A percentile compares a stretch with the other conserved stretches of the same genome.
Evolutionary conservation across 495 filamentous ascomycete genomes (phyloP).

Genomic region (Massariosphaeria phaeospora): DNA sequence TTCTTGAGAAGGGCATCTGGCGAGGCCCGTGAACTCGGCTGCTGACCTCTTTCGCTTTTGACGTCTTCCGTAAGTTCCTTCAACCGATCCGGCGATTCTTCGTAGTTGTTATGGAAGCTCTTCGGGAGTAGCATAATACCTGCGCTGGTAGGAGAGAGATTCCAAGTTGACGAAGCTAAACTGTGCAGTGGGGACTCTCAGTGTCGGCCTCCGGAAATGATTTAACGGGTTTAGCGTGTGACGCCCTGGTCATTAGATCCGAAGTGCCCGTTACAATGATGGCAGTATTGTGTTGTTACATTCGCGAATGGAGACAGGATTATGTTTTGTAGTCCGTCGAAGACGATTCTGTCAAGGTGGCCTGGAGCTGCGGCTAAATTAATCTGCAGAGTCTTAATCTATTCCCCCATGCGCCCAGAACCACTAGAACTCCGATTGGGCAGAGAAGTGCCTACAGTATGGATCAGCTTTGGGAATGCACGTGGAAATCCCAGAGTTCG

Average conservation of each 20-base stretch:
- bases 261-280: too few relatives aligned
- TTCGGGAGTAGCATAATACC: neutral
- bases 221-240: neutral
- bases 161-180: neutral
- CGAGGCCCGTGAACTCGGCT: neutral
- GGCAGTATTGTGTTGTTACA: too few relatives aligned
- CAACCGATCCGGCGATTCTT: conserved; percentile 12
- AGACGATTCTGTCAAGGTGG: conserved; percentile 1
- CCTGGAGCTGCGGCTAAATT: conserved; percentile 11
- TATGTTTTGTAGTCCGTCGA: neutral
- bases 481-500: neutral
- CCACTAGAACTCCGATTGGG: neutral
- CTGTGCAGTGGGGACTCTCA: too few relatives aligned
- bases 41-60: neutral
- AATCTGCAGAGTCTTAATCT: neutral
- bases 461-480: conserved; percentile 1
- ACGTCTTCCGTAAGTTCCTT: conserved; percentile 2
- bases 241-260: too few relatives aligned
- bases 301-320: too few relatives aligned
- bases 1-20: conserved; percentile 6
- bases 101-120: conserved; percentile 18
- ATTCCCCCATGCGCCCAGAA: neutral
- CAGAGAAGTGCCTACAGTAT: neutral
- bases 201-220: neutral
- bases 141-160: neutral